phyloP scores from a whole-genome alignment of 352 stramenopile species.

The Pythium angustatum region DNA sequence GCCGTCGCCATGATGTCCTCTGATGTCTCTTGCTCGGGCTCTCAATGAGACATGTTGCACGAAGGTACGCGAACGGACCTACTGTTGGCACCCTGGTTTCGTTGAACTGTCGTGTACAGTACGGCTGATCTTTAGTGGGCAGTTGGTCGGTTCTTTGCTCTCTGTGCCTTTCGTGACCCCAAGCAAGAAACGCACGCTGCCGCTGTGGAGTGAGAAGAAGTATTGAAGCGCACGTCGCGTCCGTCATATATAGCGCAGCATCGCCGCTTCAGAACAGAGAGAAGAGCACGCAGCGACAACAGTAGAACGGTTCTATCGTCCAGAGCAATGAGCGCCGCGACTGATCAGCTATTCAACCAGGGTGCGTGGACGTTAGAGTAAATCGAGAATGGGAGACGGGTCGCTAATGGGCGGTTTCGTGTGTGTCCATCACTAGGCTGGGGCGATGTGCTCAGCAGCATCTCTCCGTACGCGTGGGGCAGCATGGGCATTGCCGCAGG shows the following conservation, averaged over 20 bases:
- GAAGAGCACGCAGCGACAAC: constrained; percentile 17
- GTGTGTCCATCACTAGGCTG: constrained; percentile 50
- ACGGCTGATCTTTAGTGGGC: constrained; percentile 24
- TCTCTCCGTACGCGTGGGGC: constrained; percentile 98
- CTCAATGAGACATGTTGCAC: constrained; percentile 13
- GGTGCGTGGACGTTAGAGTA: constrained; percentile 46
- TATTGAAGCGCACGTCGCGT: constrained; percentile 1
- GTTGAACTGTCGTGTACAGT: constrained; percentile 7
- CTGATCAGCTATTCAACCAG: constrained; percentile 86
- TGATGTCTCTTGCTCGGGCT: neutral
- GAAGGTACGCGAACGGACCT: constrained; percentile 21
- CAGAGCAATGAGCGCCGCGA: constrained; percentile 73
- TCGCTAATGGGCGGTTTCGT: neutral
- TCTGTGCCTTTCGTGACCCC: neutral
- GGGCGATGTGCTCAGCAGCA: constrained; percentile 97
- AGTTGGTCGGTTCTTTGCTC: no score
- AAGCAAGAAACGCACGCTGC: constrained; percentile 27
- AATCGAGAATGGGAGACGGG: no score
- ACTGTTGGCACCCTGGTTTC: constrained; percentile 27
- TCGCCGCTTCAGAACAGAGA: constrained; percentile 10
- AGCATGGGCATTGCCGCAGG: constrained; percentile 98
- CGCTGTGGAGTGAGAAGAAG: neutral
- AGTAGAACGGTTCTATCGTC: constrained; percentile 4
- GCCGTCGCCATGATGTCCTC: constrained; percentile 22
- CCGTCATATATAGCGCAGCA: constrained; percentile 9